These are phyloP conservation scores for Lunasporangiospora selenospora DNA, from an alignment of 192 early-diverging fungal species.

Conservation along the genomic window DNA sequence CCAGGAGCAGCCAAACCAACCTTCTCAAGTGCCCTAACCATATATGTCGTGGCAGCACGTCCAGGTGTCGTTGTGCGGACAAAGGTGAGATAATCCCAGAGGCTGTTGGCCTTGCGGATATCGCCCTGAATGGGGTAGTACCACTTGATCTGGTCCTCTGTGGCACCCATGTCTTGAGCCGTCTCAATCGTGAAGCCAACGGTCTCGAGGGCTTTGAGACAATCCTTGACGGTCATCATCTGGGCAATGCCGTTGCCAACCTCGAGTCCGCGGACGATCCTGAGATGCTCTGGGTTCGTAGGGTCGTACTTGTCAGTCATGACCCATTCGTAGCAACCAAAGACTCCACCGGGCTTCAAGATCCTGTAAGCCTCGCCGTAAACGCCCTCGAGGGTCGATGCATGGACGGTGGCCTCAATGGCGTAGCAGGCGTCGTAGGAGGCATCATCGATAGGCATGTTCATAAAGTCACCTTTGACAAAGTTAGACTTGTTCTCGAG, in stretches of 20 bases:
- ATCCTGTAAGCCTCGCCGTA: conserved; percentile 92
- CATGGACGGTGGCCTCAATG: conserved; percentile 96
- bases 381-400: conserved; percentile 82
- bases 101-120: conserved; percentile 53
- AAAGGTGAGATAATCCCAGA: conserved; percentile 58
- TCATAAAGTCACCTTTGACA: conserved; percentile 82
- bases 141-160: conserved; percentile 81
- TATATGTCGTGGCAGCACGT: conserved; percentile 75
- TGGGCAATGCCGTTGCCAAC: conserved; percentile 91
- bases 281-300: conserved; percentile 71
- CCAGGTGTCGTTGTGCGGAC: conserved; percentile 63
- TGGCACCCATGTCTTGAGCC: conserved; percentile 68
- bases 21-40: conserved; percentile 81
- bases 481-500: conserved; percentile 61
- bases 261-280: conserved; percentile 85
- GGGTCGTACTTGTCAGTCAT: conserved; percentile 90
- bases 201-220: conserved; percentile 78
- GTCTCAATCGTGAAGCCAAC: conserved; percentile 88
- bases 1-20: conserved; percentile 87
- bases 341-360: conserved; percentile 90
- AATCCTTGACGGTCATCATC: conserved; percentile 76
- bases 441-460: conserved; percentile 86
- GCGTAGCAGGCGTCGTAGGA: conserved; percentile 91
- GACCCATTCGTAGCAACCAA: conserved; percentile 97
- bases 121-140: conserved; percentile 80